A percentile compares a stretch with the other conserved stretches of the same genome.
These are phyloP conservation scores for Rubroshorea leprosula DNA, from an alignment of 345 rosid species.

Conservation along the genomic window DNA sequence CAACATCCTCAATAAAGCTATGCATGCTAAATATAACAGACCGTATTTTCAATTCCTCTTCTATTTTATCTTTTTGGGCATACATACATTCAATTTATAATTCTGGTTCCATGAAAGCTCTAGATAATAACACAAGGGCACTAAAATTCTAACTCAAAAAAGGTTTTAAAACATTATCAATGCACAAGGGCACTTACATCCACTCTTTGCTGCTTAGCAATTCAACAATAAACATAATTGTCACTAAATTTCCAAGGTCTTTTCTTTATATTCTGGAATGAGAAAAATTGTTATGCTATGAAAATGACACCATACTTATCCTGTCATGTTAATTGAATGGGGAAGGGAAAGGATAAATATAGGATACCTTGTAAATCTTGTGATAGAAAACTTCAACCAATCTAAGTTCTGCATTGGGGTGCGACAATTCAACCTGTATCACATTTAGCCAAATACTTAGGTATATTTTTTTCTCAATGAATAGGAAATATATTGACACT, in stretches of 20 bases:
- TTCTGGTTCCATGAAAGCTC: neutral
- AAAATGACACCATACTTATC: too few species aligned
- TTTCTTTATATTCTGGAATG: too few species aligned
- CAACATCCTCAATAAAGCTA: neutral
- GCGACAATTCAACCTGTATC: constrained; percentile 60
- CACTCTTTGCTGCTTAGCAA: too few species aligned
- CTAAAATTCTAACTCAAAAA: too few species aligned
- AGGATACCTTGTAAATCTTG: constrained; percentile 63
- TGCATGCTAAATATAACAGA: neutral
- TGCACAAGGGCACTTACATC: too few species aligned
- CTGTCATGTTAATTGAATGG: too few species aligned
- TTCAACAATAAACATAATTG: too few species aligned
- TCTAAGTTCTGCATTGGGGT: constrained; percentile 60
- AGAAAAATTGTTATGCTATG: too few species aligned
- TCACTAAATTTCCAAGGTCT: too few species aligned
- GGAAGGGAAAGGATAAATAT: neutral
- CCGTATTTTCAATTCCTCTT: neutral
- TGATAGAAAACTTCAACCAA: constrained; percentile 68
- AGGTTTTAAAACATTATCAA: too few species aligned
- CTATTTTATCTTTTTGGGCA: neutral
- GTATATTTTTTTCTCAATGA: neutral
- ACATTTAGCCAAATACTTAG: constrained; percentile 2
- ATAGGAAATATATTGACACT: neutral
- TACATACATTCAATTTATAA: too few species aligned
- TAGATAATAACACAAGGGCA: neutral